phyloP scores from a whole-genome alignment of 202 grass and related monocot species.

The Schoenoplectus triqueter region DNA sequence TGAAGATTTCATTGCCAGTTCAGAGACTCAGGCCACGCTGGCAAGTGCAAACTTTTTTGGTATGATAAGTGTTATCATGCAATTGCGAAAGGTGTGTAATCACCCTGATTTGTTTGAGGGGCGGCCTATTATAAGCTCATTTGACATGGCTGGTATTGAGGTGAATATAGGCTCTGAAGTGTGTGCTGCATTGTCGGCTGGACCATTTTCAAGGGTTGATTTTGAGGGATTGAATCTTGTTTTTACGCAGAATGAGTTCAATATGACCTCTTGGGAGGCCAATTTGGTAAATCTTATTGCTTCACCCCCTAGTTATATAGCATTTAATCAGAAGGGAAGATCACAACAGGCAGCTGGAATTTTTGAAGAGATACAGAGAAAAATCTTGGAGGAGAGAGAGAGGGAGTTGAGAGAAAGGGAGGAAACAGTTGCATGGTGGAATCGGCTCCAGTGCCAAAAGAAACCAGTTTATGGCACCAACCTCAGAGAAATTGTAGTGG shows the following conservation, averaged over 20 bases:
- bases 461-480: conserved; percentile 87
- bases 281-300: conserved; percentile 55
- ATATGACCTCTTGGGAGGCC: conserved; percentile 82
- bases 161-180: conserved; percentile 75
- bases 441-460: conserved; percentile 74
- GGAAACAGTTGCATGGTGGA: conserved; percentile 92
- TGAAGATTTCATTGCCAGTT: conserved; percentile 96
- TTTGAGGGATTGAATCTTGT: conserved; percentile 83
- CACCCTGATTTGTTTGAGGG: conserved; percentile 99
- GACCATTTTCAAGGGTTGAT: conserved; percentile 74
- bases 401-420: conserved; percentile 80
- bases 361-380: conserved; percentile 91
- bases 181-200: conserved; percentile 61
- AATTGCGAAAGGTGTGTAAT: conserved; percentile 98
- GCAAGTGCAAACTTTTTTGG: conserved; percentile 94
- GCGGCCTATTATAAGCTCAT: conserved; percentile 94
- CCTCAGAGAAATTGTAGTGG: conserved; percentile 67
- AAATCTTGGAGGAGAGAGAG: conserved; percentile 77
- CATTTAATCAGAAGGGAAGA: conserved; percentile 42
- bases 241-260: conserved; percentile 82
- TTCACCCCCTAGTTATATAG: conserved; percentile 47
- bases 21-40: conserved; percentile 89
- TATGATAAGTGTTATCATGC: conserved; percentile 99
- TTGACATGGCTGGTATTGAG: conserved; percentile 94
- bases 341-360: conserved; percentile 59